Evolutionary conservation across 1,284 basidiomycete species (phyloP), one percentile per base, ranked within the genome.

Genomic region (Apiotrichum domesticum): DNA sequence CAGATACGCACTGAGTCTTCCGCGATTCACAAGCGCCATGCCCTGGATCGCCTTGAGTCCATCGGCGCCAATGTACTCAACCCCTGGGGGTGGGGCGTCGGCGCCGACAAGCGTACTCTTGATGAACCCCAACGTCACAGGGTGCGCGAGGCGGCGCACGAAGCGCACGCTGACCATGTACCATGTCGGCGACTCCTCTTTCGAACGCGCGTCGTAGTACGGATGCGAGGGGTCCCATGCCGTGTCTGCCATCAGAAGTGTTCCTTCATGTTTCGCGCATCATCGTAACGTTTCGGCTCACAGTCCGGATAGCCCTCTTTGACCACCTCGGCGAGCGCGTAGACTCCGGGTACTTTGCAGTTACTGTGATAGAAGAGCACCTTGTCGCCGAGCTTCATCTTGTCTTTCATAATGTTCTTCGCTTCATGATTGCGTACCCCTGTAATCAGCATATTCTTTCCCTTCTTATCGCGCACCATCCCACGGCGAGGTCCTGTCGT

Each of bases 291-390:
- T 45, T 9, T 39, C 37, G 13, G 37, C 45, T 76, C 70, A 92
- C 90, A 83, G 72, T 95, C 92, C 32, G 91, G 89, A 73, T 94
- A 93, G 3, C 89, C 89, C 72, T 90, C 87, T 72, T 85, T 88
- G 21, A 81, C 80, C 7, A 94, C 86, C 80, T 87, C 83, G 6
- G 90, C 90, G 67, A 93, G 84, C 7, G 83, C 91, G 51, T 87
- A 88, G 49, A 95, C 84, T 14, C 92, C 91, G 32, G 92, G 93
- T 43, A 75, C 81, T 78, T 93, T 95, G 77, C 87, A 90, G 73
- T 92, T 98, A 15, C 90, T 94, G 70, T 96, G 92, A 72, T 97
- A 98, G 77, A 82, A 82, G 8, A 82, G 67, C n/a, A 81, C 75
- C 64, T 72, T 42, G 71, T 98, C 90, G 29, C 87, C 90, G 7